Base-by-base conservation (phyloP, 352 stramenopile genomes). In the Hyaloperonospora arabidopsidis region DNA sequence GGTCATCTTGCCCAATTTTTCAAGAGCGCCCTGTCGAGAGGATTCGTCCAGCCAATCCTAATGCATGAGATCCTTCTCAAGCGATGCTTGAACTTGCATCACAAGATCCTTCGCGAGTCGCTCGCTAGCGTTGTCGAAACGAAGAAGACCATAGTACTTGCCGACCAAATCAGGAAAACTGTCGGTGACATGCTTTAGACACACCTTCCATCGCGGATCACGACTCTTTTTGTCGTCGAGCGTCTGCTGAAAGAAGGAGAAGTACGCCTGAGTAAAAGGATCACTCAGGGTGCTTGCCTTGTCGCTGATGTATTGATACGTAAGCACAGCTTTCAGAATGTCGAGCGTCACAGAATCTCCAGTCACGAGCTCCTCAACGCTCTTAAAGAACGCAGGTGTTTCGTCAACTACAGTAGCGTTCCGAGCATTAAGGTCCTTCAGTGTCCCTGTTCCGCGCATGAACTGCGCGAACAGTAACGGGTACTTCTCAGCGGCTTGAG, bases 91-190 rank as follows among this genome's bases (percentile, higher is more conserved):
- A 14, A 98, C 73, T 44, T 77, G 77, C 21, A 83, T 64, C 4
- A 98, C 90, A 51, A 98, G 83, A 6, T 83, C 68, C 45, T 89
- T 75, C 12, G 92, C 89, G 17, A 73, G 61, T 40, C 74, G 59
- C 53, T 97, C 93, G 53, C 78, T 87, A 6, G 70, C 63, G 14
- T 74, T 49, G 60, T 96, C 84, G 65, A 97, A 97, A 28, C 87
- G 86, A 57, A 89, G 79, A 25, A 91, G 72, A 29, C 89, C 93
- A 54, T 89, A 98, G 38, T 97, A 81, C 56, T 97, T 95, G 38
- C 89, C 90, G 17, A 87, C 67, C n/a, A 89, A 56, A 15, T 75
- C 59, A 1, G 80, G 80, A 32, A 91, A 85, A 15, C 61, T 67
- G 15, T 54, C 32, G 0, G 57, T 75, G 21, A 86, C 74, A 5